phyloP scores from a whole-genome alignment of 306 rosid species.

The Prunus fruticosa region DNA sequence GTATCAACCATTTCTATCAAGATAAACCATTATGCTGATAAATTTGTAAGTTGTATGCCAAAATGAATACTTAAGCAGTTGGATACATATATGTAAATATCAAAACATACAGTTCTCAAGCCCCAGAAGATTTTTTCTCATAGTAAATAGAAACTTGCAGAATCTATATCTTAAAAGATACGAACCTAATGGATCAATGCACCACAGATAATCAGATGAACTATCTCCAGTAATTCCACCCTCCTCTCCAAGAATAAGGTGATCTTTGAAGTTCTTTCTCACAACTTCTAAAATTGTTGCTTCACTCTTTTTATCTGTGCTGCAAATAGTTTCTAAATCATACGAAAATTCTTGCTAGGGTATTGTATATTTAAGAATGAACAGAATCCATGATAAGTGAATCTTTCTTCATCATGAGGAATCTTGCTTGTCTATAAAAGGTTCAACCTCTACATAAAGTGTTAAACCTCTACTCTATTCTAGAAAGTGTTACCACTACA shows the following conservation, averaged over 20 bases:
- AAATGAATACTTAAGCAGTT: not conserved
- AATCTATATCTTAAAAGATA: slow-evolving; percentile 2
- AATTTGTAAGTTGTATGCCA: not conserved
- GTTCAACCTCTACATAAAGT: not conserved
- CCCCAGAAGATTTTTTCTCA: not conserved
- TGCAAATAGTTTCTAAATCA: slow-evolving; percentile 28
- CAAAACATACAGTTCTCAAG: not conserved
- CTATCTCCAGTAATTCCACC: slow-evolving; percentile 91
- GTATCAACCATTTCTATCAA: not conserved
- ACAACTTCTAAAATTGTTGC: slow-evolving; percentile 76
- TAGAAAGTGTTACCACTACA: not conserved
- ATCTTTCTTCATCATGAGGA: not conserved
- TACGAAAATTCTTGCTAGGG: not conserved
- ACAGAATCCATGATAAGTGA: not conserved
- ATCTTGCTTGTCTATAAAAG: not conserved
- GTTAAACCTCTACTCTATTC: not conserved
- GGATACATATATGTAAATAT: not conserved
- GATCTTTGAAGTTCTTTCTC: slow-evolving; percentile 65
- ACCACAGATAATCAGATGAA: slow-evolving; percentile 94
- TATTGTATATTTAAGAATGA: not conserved
- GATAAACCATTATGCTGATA: not conserved
- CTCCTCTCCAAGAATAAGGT: slow-evolving; percentile 97
- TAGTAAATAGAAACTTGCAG: not conserved
- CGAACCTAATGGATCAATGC: slow-evolving; percentile 96
- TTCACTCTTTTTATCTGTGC: slow-evolving; percentile 97